phyloP scores from a whole-genome alignment of 768 basidiomycete species.

The Plicaturopsis crispa region DNA sequence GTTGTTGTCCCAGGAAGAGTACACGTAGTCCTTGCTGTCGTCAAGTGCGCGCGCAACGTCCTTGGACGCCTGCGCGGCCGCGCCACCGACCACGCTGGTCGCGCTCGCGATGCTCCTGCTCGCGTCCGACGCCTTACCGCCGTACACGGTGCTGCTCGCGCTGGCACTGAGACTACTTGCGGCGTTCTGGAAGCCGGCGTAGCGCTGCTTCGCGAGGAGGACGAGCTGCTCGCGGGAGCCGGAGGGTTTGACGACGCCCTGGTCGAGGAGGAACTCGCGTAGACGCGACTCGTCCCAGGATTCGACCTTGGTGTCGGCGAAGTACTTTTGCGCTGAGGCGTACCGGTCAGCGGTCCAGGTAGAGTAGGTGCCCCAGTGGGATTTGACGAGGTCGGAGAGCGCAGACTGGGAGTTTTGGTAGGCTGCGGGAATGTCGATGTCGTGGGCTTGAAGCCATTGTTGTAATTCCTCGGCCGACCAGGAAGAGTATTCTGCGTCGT shows the following conservation, averaged over 20 bases:
- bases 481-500: slow-evolving; percentile 24
- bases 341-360: slow-evolving; percentile 63
- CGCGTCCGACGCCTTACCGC: slow-evolving; percentile 11
- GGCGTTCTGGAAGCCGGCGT: slow-evolving; percentile 50
- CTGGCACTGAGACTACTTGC: slow-evolving; percentile 46
- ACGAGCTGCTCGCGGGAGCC: slow-evolving; percentile 77
- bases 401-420: slow-evolving; percentile 30
- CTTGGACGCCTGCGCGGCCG: slow-evolving; percentile 46
- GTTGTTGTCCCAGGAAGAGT: slow-evolving; percentile 84
- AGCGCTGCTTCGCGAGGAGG: slow-evolving; percentile 67
- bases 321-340: slow-evolving; percentile 52
- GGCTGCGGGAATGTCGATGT: slow-evolving; percentile 42
- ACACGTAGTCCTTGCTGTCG: slow-evolving; percentile 79
- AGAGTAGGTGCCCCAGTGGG: slow-evolving; percentile 50
- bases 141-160: slow-evolving; percentile 36
- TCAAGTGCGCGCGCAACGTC: slow-evolving; percentile 48
- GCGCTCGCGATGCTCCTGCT: slow-evolving; percentile 28
- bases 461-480: slow-evolving; percentile 66
- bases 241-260: slow-evolving; percentile 79
- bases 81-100: slow-evolving; percentile 32
- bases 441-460: slow-evolving; percentile 63
- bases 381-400: slow-evolving; percentile 43
- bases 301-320: slow-evolving; percentile 60
- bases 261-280: slow-evolving; percentile 77
- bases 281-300: slow-evolving; percentile 81